A percentile compares a stretch with the other conserved stretches of the same genome.
phyloP scores from a whole-genome alignment of 805 yeast genomes.

The Babjeviella inositovora region DNA sequence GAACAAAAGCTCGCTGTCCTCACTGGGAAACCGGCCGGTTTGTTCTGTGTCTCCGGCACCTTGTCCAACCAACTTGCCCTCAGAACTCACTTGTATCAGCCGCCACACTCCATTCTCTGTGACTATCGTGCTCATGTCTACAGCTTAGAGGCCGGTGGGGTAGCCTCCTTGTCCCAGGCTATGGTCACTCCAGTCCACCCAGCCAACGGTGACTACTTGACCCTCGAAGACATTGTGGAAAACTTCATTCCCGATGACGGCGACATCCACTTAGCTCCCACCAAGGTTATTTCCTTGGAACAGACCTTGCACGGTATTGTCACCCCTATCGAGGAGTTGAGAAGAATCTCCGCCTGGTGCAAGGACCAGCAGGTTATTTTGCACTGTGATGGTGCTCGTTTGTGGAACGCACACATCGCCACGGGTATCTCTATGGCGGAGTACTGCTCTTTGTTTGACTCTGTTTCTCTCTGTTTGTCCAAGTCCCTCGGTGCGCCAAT shows the following conservation, averaged over 20 bases:
- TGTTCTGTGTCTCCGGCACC: slow-evolving; percentile 82
- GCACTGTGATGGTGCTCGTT: slow-evolving; percentile 92
- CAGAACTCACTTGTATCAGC: slow-evolving; percentile 60
- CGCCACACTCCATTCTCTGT: slow-evolving; percentile 76
- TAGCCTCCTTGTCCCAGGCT: slow-evolving; percentile 80
- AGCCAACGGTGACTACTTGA: slow-evolving; percentile 56
- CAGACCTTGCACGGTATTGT: slow-evolving; percentile 79
- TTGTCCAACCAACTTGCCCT: slow-evolving; percentile 79
- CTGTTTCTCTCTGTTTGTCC: slow-evolving; percentile 80
- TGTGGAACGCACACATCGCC: slow-evolving; percentile 79
- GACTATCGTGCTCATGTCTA: slow-evolving; percentile 79
- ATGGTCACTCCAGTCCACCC: slow-evolving; percentile 82
- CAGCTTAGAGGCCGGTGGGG: slow-evolving; percentile 79
- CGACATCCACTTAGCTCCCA: slow-evolving; percentile 81
- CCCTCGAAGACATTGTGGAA: slow-evolving; percentile 64
- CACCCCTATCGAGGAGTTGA: slow-evolving; percentile 66
- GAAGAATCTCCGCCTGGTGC: slow-evolving; percentile 58
- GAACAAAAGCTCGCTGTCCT: slow-evolving; percentile 49
- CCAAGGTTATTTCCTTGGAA: slow-evolving; percentile 70
- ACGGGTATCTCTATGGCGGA: slow-evolving; percentile 54
- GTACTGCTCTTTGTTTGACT: slow-evolving; percentile 66
- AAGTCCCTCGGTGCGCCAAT: slow-evolving; percentile 90
- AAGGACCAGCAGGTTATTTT: slow-evolving; percentile 36
- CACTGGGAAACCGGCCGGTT: slow-evolving; percentile 69
- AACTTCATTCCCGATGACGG: slow-evolving; percentile 55